Conservation (phyloP, 2,329 filamentous ascomycete genomes). For the Amauroascus verrucosus region DNA sequence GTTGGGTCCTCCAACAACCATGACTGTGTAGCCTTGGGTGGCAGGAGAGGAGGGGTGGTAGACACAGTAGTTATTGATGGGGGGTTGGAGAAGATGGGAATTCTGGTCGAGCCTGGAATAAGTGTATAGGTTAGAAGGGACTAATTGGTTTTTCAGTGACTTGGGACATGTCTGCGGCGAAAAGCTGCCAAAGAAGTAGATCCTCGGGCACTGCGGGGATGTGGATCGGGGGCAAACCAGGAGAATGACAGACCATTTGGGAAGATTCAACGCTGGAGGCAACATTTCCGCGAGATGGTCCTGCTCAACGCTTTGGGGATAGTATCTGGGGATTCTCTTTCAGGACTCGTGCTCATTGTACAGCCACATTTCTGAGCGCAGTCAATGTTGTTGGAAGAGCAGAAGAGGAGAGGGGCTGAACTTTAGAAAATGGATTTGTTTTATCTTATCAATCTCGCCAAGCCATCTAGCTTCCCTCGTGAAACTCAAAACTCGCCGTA, state of each 20-base stretch:
- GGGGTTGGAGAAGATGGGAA: conserved; percentile 81
- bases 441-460: conserved; percentile 12
- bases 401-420: not conserved
- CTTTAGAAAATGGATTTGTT: not conserved
- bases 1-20: conserved; percentile 92
- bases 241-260: conserved; percentile 31
- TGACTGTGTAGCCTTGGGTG: conserved; percentile 84
- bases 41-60: conserved; percentile 59
- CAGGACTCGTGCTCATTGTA: not conserved
- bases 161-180: no score
- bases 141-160: no score
- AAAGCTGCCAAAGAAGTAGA: no score
- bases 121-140: no score
- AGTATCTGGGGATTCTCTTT: not conserved
- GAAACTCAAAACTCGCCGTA: no score
- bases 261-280: conserved; percentile 36
- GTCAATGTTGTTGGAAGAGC: no score
- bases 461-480: not conserved
- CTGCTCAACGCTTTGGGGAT: not conserved
- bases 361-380: not conserved
- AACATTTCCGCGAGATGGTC: conserved; percentile 22
- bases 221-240: not conserved
- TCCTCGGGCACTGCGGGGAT: no score
- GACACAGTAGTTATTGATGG: conserved; percentile 95
- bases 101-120: conserved; percentile 77